Evolutionary conservation across 2,329 filamentous ascomycete genomes (phyloP), one percentile per base, ranked within the genome.

Genomic region (Xylariaceae sp.): DNA sequence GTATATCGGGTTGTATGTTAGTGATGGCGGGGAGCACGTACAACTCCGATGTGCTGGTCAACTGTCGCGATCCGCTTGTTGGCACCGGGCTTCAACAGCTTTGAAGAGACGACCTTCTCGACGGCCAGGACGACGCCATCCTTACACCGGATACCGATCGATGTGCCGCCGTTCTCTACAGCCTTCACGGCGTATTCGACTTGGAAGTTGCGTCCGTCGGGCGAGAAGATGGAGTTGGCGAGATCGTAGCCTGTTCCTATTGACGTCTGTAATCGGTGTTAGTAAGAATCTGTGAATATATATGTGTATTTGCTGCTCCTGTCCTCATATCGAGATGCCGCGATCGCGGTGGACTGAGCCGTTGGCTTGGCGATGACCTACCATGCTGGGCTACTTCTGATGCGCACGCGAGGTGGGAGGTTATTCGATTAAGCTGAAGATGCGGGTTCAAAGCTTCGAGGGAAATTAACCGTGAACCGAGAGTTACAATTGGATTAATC

Each of bases 161-260:
- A 92, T 57, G 94, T 99, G 72, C 94, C 93, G 67, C 93, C 94
- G 72, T 95, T 97, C 80, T 99, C 94, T 65, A 99, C 94, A 58
- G 94, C 94, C 82, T 99, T 99, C 69, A 95, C 89, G 68, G 94
- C 94, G 76, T 99, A 99, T 83, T 99, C 94, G 76, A 95, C 91
- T 79, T 99, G 94, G 78, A 99, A 99, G 78, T 99, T 99, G 70
- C 94, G 90, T 74, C 94, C 94, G 80, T 99, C 94, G 67, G 94
- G 94, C 53, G 94, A 97, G 83, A 97, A 99, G 81, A 97, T 95
- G 73, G 94, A 97, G 85, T 99, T 99, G 75, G 91, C 91, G 72
- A 99, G 88, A 86, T 99, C 94, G 81, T 99, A 99, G 73, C 94
- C 94, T 72, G 94, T 99, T 74, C 94, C 94, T 89, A 99, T 99